Conservation (phyloP, 2,329 filamentous ascomycete genomes). For the Xenoacremonium recifei region DNA sequence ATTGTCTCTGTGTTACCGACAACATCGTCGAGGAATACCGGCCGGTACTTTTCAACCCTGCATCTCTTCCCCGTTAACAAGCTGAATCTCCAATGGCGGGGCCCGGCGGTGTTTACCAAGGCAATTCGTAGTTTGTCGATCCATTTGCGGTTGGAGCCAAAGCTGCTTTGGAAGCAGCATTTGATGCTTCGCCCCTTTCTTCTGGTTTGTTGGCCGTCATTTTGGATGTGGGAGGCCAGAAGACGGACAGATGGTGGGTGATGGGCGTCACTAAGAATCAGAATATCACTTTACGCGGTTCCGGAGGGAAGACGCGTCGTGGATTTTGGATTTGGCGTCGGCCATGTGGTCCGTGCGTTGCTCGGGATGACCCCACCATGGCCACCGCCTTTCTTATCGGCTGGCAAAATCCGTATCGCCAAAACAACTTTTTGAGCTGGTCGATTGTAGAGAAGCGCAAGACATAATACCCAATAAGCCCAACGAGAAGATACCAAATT, state of each 20-base stretch:
- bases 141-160: constrained; percentile 50
- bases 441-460: too few relatives aligned
- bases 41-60: constrained; percentile 98
- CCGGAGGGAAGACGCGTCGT: constrained; percentile 32
- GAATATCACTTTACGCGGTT: constrained; percentile 38
- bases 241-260: constrained; percentile 9
- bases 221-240: constrained; percentile 9
- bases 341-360: constrained; percentile 26
- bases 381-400: constrained; percentile 26
- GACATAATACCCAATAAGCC: too few relatives aligned
- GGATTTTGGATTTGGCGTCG: constrained; percentile 6
- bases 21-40: constrained; percentile 91
- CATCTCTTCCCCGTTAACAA: constrained; percentile 20
- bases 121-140: constrained; percentile 67
- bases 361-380: constrained; percentile 11
- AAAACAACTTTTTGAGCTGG: constrained; percentile 23
- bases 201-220: constrained; percentile 53
- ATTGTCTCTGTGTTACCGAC: constrained; percentile 98
- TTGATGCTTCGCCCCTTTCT: constrained; percentile 60
- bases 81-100: constrained; percentile 1
- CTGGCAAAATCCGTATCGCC: constrained; percentile 26
- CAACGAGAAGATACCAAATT: constrained; percentile 1
- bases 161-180: constrained; percentile 56
- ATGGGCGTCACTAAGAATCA: constrained; percentile 19
- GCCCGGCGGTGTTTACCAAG: constrained; percentile 57